Conservation (phyloP, 306 rosid species). For the Vigna radiata region DNA sequence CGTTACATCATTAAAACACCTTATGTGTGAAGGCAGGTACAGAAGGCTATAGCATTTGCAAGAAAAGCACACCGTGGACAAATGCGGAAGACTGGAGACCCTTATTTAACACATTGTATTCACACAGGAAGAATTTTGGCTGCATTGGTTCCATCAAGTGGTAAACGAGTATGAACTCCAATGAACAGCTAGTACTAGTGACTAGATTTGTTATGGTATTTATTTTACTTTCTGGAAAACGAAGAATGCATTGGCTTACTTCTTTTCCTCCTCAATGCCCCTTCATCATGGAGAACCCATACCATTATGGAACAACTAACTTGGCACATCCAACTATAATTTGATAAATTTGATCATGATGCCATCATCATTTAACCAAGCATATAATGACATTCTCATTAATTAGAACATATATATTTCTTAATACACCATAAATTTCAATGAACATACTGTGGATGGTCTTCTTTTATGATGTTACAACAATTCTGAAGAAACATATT, state of each 20-base stretch:
- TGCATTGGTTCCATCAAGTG: constrained; percentile 86
- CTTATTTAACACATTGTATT: constrained; percentile 88
- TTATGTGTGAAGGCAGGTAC: constrained; percentile 94
- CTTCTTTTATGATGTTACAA: not conserved
- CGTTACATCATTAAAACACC: constrained; percentile 58
- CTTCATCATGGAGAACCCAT: not conserved
- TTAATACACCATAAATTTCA: constrained; percentile 17
- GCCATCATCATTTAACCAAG: not conserved
- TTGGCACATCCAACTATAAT: not conserved
- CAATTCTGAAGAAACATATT: constrained; percentile 11
- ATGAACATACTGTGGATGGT: not conserved
- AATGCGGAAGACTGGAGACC: constrained; percentile 89
- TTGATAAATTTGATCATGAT: constrained; percentile 3
- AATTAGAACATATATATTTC: constrained; percentile 4
- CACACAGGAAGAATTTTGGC: constrained; percentile 95
- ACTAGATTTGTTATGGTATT: not conserved
- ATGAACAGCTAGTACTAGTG: constrained; percentile 35
- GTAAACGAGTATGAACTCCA: constrained; percentile 69
- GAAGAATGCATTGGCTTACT: constrained; percentile 13
- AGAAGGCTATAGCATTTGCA: constrained; percentile 89
- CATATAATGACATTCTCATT: not conserved
- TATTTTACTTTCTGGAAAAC: not conserved
- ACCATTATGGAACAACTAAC: not conserved
- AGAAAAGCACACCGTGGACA: constrained; percentile 93
- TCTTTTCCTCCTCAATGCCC: not conserved